Percentiles rank a stretch among this genome's conserved stretches.
These are phyloP conservation scores for Linnemannia exigua DNA, from an alignment of 192 early-diverging fungal species.

Conservation along the genomic window DNA sequence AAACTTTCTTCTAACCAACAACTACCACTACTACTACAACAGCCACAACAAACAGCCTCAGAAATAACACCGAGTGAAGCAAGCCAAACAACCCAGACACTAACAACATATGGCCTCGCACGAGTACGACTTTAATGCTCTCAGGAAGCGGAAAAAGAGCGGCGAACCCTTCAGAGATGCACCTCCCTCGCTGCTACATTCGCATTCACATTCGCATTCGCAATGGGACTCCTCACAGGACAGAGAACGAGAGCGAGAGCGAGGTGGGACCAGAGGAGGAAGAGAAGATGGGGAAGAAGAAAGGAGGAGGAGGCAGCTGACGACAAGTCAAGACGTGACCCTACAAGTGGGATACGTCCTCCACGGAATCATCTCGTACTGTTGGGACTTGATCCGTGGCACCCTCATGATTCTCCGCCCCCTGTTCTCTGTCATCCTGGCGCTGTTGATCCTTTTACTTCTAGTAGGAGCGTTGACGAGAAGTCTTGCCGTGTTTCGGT, in stretches of 20 bases:
- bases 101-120: background rate
- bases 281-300: background rate
- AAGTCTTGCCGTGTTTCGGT: constrained; percentile 16
- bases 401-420: constrained; percentile 37
- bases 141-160: constrained; percentile 7
- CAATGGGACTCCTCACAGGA: background rate
- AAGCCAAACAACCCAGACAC: background rate
- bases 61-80: background rate
- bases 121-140: background rate
- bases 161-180: background rate
- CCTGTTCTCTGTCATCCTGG: constrained; percentile 33
- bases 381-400: constrained; percentile 21
- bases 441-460: background rate
- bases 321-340: constrained; percentile 9
- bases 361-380: constrained; percentile 19
- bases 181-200: background rate
- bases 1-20: too few relatives aligned
- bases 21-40: background rate
- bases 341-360: constrained; percentile 24
- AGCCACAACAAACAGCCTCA: background rate
- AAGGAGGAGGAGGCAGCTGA: background rate
- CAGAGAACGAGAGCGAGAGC: background rate
- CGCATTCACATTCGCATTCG: constrained; percentile 4
- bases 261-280: background rate
- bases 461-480: constrained; percentile 3